A percentile compares a stretch with the other conserved stretches of the same genome.
Conservation (phyloP, 2,329 filamentous ascomycete species). For the Metarhizium humberi region DNA sequence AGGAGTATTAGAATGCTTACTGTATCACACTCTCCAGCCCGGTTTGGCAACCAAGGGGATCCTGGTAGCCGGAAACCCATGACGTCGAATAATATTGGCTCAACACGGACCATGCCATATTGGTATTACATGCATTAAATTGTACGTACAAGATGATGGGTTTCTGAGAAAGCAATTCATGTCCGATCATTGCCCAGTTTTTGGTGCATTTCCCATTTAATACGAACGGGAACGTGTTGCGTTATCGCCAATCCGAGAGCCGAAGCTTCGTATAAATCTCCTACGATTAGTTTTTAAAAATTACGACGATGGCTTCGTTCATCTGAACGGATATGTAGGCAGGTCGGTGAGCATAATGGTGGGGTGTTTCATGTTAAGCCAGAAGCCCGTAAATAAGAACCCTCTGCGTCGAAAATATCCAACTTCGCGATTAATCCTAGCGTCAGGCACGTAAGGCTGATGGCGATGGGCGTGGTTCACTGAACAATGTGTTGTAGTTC, state of each 20-base stretch:
- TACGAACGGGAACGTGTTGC: too few species aligned
- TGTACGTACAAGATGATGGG: too few species aligned
- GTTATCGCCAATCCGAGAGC: too few species aligned
- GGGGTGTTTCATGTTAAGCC: background rate
- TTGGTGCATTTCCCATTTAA: too few species aligned
- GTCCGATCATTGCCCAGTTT: too few species aligned
- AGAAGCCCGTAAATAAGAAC: background rate
- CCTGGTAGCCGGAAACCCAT: too few species aligned
- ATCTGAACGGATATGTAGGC: too few species aligned
- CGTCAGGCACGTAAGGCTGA: background rate
- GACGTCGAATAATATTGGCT: background rate
- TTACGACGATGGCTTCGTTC: too few species aligned
- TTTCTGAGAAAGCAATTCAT: too few species aligned
- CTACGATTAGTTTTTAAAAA: too few species aligned
- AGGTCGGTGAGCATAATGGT: too few species aligned
- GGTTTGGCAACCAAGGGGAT: background rate
- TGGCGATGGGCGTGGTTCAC: background rate
- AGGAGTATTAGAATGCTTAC: background rate
- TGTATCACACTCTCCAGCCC: background rate
- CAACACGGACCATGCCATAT: background rate
- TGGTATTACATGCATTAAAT: background rate
- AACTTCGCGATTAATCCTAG: background rate
- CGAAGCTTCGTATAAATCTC: too few species aligned
- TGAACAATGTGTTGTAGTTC: background rate
- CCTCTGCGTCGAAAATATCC: background rate